Evolutionary conservation across 768 basidiomycete species (phyloP).

Genomic region (Boletellus emodensis): DNA sequence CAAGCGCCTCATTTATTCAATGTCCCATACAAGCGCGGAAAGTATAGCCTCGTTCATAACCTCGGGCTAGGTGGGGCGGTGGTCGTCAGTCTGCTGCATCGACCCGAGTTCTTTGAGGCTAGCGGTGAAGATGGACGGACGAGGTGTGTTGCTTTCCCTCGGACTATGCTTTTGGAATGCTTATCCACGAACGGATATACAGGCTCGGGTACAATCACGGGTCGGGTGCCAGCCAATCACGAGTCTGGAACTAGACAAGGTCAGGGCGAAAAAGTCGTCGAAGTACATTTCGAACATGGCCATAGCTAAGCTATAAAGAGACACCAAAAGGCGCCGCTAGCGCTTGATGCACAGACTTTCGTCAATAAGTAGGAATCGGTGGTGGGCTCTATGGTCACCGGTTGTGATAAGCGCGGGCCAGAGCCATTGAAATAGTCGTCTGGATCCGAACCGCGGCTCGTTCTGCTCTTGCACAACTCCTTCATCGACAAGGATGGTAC

Average conservation of each 20-base stretch:
- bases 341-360: background rate
- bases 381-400: no score
- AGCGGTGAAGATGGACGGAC: constrained; percentile 60
- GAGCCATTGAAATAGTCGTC: no score
- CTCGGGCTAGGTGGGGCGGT: constrained; percentile 78
- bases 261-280: constrained; percentile 64
- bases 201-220: constrained; percentile 82
- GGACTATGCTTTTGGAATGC: background rate
- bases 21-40: constrained; percentile 57
- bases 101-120: constrained; percentile 68
- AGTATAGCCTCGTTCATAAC: constrained; percentile 77
- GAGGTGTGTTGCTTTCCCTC: constrained; percentile 40
- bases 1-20: constrained; percentile 69
- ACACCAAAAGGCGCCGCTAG: no score
- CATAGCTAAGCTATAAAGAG: constrained; percentile 35
- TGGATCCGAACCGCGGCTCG: no score
- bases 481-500: background rate
- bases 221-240: constrained; percentile 56
- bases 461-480: background rate
- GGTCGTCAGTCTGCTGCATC: constrained; percentile 66
- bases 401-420: no score
- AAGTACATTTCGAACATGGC: constrained; percentile 28
- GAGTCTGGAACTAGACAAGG: constrained; percentile 62
- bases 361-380: no score
- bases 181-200: constrained; percentile 1